Base-by-base conservation (phyloP, 2,329 filamentous ascomycete genomes). In the Cercospora canescens region DNA sequence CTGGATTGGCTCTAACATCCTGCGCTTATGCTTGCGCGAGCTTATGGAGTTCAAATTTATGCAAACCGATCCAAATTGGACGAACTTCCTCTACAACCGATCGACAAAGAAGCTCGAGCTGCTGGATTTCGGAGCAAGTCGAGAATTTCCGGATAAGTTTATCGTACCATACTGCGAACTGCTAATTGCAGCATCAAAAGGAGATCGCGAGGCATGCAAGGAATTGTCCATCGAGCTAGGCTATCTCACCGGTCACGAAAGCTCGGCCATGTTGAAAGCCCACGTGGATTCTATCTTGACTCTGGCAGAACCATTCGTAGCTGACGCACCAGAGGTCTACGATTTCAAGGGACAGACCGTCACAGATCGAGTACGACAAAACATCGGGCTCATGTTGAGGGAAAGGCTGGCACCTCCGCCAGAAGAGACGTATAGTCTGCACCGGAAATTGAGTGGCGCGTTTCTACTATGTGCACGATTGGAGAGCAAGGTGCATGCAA, bases 51-150 rank as follows among this genome's bases (percentile, higher is more conserved):
- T 97, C 86, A 89, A 86, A 67, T 98, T 96, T 82, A 99, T 99
- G 95, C 95, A 99, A 81, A 99, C 95, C 5, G 95, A 99, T 76
- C 95, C 95, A 45, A 99, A 99, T 83, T 99, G 95, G 95, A 98
- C 94, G 35, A 99, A 99, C 80, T 99, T 99, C 79, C 85, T 98
- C 21, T 99, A 93, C 84, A 95, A 98, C 73, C 82, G 88, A 1
- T 73, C 82, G 21, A 88, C 85, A 4, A 67, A 73, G 63, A 91
- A 88, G 75, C 89, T 99, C 14, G 94, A 97, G 79, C 87, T 99
- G 1, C 88, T 99, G 60, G 96, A 99, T 80, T 99, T 99, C 79
- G 95, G 95, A 66, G 95, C 95, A 37, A 93, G 91, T 21, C 86
- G 95, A 73, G 94, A 93, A 71, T 99, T 89, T 76, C 93, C 94